Evolutionary conservation across 202 grass and related monocot genomes (phyloP).

Genomic region (Panicum hallii): DNA sequence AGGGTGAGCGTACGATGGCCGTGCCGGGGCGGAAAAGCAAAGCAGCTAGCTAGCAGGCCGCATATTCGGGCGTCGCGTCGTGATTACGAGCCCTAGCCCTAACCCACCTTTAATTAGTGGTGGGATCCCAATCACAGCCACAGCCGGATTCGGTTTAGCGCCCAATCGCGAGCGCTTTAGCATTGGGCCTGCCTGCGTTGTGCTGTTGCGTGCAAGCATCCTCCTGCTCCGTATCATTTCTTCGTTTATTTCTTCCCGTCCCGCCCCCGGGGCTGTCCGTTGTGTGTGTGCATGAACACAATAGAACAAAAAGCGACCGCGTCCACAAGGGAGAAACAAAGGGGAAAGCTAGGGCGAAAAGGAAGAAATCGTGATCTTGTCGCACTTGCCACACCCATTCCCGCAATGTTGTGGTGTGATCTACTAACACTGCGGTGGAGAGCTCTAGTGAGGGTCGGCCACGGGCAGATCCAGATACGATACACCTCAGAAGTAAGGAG

Average conservation of each 20-base stretch:
- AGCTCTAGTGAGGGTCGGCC: background rate
- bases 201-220: conserved; percentile 58
- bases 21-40: conserved; percentile 38
- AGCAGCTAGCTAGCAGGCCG: background rate
- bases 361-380: conserved; percentile 39
- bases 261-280: background rate
- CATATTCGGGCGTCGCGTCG: conserved; percentile 16
- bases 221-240: background rate
- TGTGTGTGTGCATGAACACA: background rate
- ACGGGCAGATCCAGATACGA: background rate
- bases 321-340: background rate
- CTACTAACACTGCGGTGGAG: background rate
- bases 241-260: too few species aligned
- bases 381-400: conserved; percentile 17
- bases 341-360: background rate
- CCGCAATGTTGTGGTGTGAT: background rate
- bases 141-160: conserved; percentile 1
- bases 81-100: background rate
- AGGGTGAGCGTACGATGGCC: conserved; percentile 38
- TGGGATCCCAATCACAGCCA: conserved; percentile 13
- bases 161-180: background rate
- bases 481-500: background rate
- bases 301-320: conserved; percentile 5
- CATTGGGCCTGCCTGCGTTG: background rate
- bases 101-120: conserved; percentile 41